phyloP scores from a whole-genome alignment of 805 yeast species.

The Metschnikowia lachancei region DNA sequence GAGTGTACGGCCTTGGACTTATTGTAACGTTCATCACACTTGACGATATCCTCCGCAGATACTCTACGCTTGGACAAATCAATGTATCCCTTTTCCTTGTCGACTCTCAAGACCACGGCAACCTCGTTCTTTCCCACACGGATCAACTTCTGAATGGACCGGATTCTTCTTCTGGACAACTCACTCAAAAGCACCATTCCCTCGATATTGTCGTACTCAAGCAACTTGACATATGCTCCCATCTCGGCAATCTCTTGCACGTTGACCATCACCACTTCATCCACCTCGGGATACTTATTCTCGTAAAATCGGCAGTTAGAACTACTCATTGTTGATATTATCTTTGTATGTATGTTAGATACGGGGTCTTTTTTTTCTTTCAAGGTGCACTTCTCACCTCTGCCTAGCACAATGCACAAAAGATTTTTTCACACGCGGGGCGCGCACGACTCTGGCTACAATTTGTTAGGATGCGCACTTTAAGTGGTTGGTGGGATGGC shows the following conservation, averaged over 20 bases:
- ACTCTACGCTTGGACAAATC: conserved; percentile 97
- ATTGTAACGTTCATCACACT: conserved; percentile 96
- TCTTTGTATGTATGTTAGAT: not conserved
- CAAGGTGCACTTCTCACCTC: not conserved
- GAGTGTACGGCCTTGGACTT: conserved; percentile 97
- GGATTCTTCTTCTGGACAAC: conserved; percentile 96
- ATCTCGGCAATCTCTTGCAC: conserved; percentile 98
- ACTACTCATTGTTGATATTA: conserved; percentile 56
- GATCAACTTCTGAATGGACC: conserved; percentile 94
- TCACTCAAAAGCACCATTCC: conserved; percentile 97
- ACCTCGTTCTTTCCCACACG: conserved; percentile 99
- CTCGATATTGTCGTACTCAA: conserved; percentile 97
- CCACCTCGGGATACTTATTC: conserved; percentile 98
- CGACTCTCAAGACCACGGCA: conserved; percentile 96
- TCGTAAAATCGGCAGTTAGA: conserved; percentile 95
- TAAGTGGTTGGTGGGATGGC: no score
- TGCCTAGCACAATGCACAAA: not conserved
- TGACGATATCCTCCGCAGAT: conserved; percentile 93
- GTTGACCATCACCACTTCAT: conserved; percentile 98
- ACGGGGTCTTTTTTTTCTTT: not conserved
- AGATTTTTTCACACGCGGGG: no score
- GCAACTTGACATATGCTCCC: conserved; percentile 97
- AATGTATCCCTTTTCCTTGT: conserved; percentile 97
- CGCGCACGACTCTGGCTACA: no score
- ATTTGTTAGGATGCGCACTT: no score